These are phyloP conservation scores for Xanthoceras sorbifolium DNA, from an alignment of 345 rosid species.

Conservation along the genomic window DNA sequence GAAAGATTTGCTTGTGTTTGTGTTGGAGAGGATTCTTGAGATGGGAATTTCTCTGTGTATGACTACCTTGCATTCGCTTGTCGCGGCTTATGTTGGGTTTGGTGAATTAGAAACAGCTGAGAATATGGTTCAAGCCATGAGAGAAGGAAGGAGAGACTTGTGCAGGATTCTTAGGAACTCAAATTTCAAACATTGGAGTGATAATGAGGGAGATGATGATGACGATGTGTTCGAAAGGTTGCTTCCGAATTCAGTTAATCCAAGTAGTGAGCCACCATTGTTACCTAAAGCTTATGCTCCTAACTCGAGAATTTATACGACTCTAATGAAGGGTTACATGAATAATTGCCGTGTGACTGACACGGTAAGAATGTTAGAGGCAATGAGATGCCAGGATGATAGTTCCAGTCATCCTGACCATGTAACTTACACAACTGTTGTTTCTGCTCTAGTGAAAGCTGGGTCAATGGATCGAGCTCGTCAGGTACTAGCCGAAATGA, in stretches of 20 bases:
- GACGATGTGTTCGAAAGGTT: constrained; percentile 54
- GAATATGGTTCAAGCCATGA: constrained; percentile 83
- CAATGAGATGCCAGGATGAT: constrained; percentile 75
- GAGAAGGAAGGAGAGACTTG: constrained; percentile 80
- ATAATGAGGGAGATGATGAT: constrained; percentile 40
- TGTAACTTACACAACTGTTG: constrained; percentile 85
- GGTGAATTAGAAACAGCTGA: constrained; percentile 77
- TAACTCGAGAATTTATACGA: constrained; percentile 78
- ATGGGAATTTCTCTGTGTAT: constrained; percentile 60
- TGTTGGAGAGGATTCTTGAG: constrained; percentile 67
- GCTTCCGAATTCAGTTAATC: constrained; percentile 62
- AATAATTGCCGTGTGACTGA: constrained; percentile 70
- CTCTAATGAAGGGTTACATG: constrained; percentile 97
- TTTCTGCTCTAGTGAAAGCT: constrained; percentile 79
- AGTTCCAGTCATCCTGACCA: constrained; percentile 77
- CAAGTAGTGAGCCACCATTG: constrained; percentile 54
- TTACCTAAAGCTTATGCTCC: constrained; percentile 66
- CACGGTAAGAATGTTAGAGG: constrained; percentile 80
- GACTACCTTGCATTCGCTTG: constrained; percentile 81
- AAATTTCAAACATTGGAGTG: constrained; percentile 44
- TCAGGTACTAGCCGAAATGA: constrained; percentile 83
- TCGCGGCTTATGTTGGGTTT: constrained; percentile 93
- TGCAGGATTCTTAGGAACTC: constrained; percentile 70
- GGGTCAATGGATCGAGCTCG: constrained; percentile 84
- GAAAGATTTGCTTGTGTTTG: constrained; percentile 74